Conservation (phyloP, 1,284 basidiomycete species). For the Ustilago sp. region DNA sequence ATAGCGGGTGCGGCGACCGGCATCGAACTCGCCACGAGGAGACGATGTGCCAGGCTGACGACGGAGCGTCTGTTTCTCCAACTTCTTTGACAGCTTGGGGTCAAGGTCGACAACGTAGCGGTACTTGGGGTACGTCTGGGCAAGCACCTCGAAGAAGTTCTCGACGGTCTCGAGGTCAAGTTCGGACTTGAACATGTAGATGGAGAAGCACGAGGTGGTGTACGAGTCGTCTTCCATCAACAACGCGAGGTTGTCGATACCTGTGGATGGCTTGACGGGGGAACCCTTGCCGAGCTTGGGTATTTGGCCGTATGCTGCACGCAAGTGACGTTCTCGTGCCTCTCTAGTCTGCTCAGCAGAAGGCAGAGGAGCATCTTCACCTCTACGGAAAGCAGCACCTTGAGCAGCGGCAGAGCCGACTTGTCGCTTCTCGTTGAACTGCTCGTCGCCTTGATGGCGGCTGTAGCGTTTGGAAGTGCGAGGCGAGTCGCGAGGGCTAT, state of each 20-base stretch:
- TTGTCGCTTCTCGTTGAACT: constrained; percentile 13
- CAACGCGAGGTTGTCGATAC: constrained; percentile 67
- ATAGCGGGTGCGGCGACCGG: constrained; percentile 58
- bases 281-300: constrained; percentile 50
- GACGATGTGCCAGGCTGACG: constrained; percentile 24
- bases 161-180: constrained; percentile 64
- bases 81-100: constrained; percentile 55
- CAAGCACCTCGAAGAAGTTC: constrained; percentile 65
- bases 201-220: constrained; percentile 67
- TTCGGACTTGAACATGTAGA: constrained; percentile 66
- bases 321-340: constrained; percentile 40
- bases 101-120: constrained; percentile 65
- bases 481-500: constrained; percentile 21
- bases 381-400: constrained; percentile 42
- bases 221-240: constrained; percentile 67
- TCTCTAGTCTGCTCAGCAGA: constrained; percentile 28
- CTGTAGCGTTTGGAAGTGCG: constrained; percentile 24
- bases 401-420: constrained; percentile 42
- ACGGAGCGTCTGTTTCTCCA: constrained; percentile 26
- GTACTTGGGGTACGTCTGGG: constrained; percentile 66
- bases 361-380: constrained; percentile 23
- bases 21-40: constrained; percentile 31
- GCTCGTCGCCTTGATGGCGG: neutral
- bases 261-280: constrained; percentile 55
- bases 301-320: constrained; percentile 40